A percentile compares a stretch with the other conserved stretches of the same genome.
Evolutionary conservation across 805 yeast species (phyloP).

Genomic region (Saturnispora zaruensis): DNA sequence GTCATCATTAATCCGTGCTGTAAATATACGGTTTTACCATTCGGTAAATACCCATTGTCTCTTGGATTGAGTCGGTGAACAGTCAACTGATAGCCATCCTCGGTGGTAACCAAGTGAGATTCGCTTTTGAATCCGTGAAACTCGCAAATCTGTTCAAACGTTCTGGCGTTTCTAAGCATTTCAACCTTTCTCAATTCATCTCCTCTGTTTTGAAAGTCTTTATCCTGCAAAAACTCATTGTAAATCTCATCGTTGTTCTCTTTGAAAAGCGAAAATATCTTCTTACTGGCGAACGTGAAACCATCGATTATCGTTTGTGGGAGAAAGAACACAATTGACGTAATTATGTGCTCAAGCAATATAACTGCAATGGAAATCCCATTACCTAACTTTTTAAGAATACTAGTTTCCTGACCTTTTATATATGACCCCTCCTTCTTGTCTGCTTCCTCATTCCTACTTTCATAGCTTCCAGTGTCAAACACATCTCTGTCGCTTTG

Average conservation of each 20-base stretch:
- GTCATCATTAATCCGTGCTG: conserved; percentile 92
- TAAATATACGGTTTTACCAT: conserved; percentile 56
- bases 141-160: conserved; percentile 57
- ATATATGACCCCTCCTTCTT: neutral
- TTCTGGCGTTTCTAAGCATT: conserved; percentile 36
- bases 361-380: conserved; percentile 20
- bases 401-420: neutral
- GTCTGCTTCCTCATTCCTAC: neutral
- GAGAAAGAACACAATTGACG: conserved; percentile 20
- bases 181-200: conserved; percentile 22
- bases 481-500: neutral
- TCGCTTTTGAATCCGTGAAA: conserved; percentile 65
- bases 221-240: conserved; percentile 17
- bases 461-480: neutral
- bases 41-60: conserved; percentile 24
- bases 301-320: conserved; percentile 21
- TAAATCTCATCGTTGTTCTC: conserved; percentile 19
- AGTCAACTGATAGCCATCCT: conserved; percentile 69
- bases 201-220: conserved; percentile 13
- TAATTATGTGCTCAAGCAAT: conserved; percentile 21
- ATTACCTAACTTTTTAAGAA: conserved; percentile 13
- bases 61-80: conserved; percentile 54
- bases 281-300: conserved; percentile 18
- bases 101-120: conserved; percentile 68
- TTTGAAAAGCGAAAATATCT: conserved; percentile 17